These are phyloP conservation scores for Skeletonema potamos DNA, from an alignment of 108 stramenopile species.

Conservation along the genomic window DNA sequence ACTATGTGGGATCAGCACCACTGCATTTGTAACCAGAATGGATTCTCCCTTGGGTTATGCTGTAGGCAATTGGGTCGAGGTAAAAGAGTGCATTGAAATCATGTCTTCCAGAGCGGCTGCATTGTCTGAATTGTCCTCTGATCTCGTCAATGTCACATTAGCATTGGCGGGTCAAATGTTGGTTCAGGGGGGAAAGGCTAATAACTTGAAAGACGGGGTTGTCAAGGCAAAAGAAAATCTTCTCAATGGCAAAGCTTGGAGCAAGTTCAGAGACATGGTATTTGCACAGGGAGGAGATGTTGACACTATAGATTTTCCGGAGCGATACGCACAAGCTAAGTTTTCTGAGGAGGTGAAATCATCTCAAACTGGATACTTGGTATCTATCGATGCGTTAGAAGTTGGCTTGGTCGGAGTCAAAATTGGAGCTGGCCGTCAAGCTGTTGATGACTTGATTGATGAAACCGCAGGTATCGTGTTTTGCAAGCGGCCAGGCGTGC, in stretches of 20 bases:
- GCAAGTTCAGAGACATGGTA: slow-evolving; percentile 76
- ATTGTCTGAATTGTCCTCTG: slow-evolving; percentile 8
- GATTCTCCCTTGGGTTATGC: slow-evolving; percentile 66
- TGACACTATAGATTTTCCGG: slow-evolving; percentile 27
- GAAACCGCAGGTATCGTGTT: slow-evolving; percentile 65
- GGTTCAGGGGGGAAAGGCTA: slow-evolving; percentile 48
- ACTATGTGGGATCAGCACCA: slow-evolving; percentile 67
- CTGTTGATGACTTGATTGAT: slow-evolving; percentile 63
- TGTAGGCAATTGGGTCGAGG: slow-evolving; percentile 86
- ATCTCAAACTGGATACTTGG: slow-evolving; percentile 39
- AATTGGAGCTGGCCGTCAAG: slow-evolving; percentile 73
- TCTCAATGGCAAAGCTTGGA: slow-evolving; percentile 57
- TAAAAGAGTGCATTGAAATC: slow-evolving; percentile 74
- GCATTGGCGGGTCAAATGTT: slow-evolving; percentile 78
- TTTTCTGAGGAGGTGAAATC: slow-evolving; percentile 36
- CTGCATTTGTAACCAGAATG: slow-evolving; percentile 81
- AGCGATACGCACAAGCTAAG: slow-evolving; percentile 35
- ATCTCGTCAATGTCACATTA: slow-evolving; percentile 64
- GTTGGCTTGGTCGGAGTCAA: slow-evolving; percentile 58
- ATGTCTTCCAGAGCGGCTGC: slow-evolving; percentile 41
- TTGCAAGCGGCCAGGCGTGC: slow-evolving; percentile 51
- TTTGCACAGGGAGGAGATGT: slow-evolving; percentile 77
- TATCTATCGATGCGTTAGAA: slow-evolving; percentile 54
- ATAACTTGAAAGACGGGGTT: slow-evolving; percentile 48
- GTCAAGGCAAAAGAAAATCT: slow-evolving; percentile 48